Evolutionary conservation across 208 protist species (phyloP), one percentile per base, ranked within the genome.

Genomic region (Wallacemonas collosoma): DNA sequence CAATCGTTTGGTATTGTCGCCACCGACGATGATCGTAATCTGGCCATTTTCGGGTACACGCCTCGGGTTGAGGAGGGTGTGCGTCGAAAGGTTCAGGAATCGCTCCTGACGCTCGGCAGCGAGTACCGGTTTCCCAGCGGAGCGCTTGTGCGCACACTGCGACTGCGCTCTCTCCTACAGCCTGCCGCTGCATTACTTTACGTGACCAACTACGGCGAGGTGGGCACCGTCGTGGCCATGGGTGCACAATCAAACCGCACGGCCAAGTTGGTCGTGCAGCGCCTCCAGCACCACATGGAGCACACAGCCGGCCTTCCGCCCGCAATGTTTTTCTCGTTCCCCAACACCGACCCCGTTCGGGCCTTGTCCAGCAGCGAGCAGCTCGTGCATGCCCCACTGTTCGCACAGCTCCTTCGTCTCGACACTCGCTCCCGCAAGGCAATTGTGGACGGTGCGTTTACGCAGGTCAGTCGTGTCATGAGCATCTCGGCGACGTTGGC

Each of bases 101-200:
- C 88, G 11, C 66, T 88, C 0, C 72, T 97, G 9, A 88, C 75
- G n/a, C 76, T 94, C 35, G 88, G 89, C 26, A 86, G 85, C 2
- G 90, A 94, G 77, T 95, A 93, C 72, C 88, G 93, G 2, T 65
- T 94, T 2, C 75, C 90, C 2, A 81, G 90, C 38, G 93, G 93
- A 2, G 80, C 65, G 45, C 15, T 95, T 14, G 64, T 79, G 1
- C 90, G 87, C 72, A 82, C 80, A 56, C 73, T 90, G 26, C 93
- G 90, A 7, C 72, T 97, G 7, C 76, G 80, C 53, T 82, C 86
- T 15, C 55, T 77, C 48, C 15, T 57, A 1, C 17, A 71, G 17
- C 57, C 70, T 9, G 69, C 79, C 8, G 73, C 79, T 3, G 75
- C 80, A 35, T 77, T 73, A 0, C 15, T 95, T 9, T 95, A 94